These are phyloP conservation scores for Pilasporangium apinafurcum DNA, from an alignment of 352 stramenopile species.

Conservation along the genomic window DNA sequence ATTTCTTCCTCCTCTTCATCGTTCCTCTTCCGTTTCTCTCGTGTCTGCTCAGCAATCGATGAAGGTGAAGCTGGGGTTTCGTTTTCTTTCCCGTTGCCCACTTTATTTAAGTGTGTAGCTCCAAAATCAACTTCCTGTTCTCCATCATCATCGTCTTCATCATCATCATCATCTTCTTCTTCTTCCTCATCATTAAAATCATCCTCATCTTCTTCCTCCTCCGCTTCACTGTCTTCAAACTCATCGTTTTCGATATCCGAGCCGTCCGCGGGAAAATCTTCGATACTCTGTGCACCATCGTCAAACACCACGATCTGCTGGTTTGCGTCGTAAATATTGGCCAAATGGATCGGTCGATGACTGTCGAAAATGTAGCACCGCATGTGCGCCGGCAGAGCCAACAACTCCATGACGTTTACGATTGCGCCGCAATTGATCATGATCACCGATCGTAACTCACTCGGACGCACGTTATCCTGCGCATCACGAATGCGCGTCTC, in stretches of 20 bases:
- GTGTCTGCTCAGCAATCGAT: neutral
- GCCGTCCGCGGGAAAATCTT: slow-evolving; percentile 81
- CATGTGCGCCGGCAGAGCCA: slow-evolving; percentile 52
- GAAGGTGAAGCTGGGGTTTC: slow-evolving; percentile 10
- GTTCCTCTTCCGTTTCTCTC: slow-evolving; percentile 22
- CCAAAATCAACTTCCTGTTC: slow-evolving; percentile 42
- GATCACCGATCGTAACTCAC: slow-evolving; percentile 86
- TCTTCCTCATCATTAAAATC: slow-evolving; percentile 55
- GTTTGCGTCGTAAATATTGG: slow-evolving; percentile 91
- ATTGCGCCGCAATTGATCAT: slow-evolving; percentile 95
- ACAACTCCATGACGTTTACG: slow-evolving; percentile 85
- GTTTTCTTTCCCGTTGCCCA: slow-evolving; percentile 3
- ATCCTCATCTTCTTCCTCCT: slow-evolving; percentile 47
- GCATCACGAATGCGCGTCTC: slow-evolving; percentile 61
- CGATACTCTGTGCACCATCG: slow-evolving; percentile 55
- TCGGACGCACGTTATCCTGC: slow-evolving; percentile 18
- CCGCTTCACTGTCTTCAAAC: slow-evolving; percentile 58
- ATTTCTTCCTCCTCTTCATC: slow-evolving; percentile 26
- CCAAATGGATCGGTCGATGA: slow-evolving; percentile 93
- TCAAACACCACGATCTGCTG: slow-evolving; percentile 83
- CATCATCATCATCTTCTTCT: slow-evolving; percentile 27
- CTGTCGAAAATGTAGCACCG: slow-evolving; percentile 95
- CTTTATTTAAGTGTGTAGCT: too few relatives aligned
- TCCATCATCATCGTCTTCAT: slow-evolving; percentile 28
- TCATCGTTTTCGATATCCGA: slow-evolving; percentile 62